Percentiles rank a stretch among this genome's conserved stretches.
Evolutionary conservation across 1,284 basidiomycete species (phyloP).

Genomic region (Cutaneotrichosporon sp.): DNA sequence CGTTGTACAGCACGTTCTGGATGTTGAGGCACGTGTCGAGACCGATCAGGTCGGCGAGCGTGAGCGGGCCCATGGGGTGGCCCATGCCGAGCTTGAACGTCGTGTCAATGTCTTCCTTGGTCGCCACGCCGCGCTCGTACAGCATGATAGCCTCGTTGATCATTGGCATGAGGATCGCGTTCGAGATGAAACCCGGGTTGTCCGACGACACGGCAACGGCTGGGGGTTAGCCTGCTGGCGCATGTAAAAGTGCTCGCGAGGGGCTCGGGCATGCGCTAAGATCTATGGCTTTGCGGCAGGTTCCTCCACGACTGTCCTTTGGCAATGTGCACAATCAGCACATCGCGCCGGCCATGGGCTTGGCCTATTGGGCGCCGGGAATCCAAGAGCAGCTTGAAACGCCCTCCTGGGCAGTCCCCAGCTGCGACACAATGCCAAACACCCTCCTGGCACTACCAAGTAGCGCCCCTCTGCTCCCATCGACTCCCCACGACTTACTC

Average conservation of each 20-base stretch:
- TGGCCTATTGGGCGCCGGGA: too few species aligned
- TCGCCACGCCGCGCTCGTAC: conserved; percentile 83
- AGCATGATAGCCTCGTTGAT: conserved; percentile 78
- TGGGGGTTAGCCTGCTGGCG: conserved; percentile 36
- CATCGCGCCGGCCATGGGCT: too few species aligned
- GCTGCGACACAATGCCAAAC: too few species aligned
- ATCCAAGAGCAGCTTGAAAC: too few species aligned
- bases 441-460: too few species aligned
- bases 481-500: conserved; percentile 51
- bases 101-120: conserved; percentile 90
- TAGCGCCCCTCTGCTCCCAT: neutral
- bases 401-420: too few species aligned
- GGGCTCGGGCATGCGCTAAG: too few species aligned
- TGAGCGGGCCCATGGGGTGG: conserved; percentile 90
- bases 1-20: conserved; percentile 78
- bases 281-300: too few species aligned
- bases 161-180: conserved; percentile 49
- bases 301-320: too few species aligned
- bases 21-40: conserved; percentile 87
- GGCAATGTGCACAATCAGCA: too few species aligned
- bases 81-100: conserved; percentile 90
- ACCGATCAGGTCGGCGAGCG: conserved; percentile 84
- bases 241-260: too few species aligned
- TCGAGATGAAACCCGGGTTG: conserved; percentile 67
- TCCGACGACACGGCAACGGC: conserved; percentile 84